Percentiles rank a stretch among this genome's conserved stretches.
phyloP scores from a whole-genome alignment of 2,329 filamentous ascomycete genomes.

The Arthrobotrys entomopaga region DNA sequence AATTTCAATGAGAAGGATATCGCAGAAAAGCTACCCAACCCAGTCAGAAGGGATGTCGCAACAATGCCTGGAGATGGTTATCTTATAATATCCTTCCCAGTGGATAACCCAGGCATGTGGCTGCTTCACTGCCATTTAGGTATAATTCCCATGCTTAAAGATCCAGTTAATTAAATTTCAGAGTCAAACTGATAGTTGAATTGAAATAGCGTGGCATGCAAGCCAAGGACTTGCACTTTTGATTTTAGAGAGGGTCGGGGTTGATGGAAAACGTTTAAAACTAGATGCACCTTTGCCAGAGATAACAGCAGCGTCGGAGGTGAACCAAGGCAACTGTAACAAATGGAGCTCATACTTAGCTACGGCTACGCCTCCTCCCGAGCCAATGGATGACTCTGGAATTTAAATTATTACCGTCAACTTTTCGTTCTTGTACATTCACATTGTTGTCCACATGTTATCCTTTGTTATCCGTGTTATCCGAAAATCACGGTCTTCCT shows the following conservation, averaged over 20 bases:
- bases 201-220: constrained; percentile 66
- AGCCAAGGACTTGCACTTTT: constrained; percentile 66
- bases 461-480: too few species aligned
- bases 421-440: not conserved
- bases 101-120: constrained; percentile 65
- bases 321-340: not conserved
- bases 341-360: constrained; percentile 9
- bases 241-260: constrained; percentile 8
- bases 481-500: too few species aligned
- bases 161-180: not conserved
- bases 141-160: not conserved
- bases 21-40: constrained; percentile 61
- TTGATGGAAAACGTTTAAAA: not conserved
- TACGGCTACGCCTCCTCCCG: not conserved
- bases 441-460: too few species aligned
- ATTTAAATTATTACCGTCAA: not conserved
- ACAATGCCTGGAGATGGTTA: constrained; percentile 64
- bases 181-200: not conserved
- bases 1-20: constrained; percentile 10
- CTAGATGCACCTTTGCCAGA: not conserved
- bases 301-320: not conserved
- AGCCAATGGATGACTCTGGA: constrained; percentile 25
- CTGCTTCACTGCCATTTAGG: constrained; percentile 60
- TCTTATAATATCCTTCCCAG: constrained; percentile 66
- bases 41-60: constrained; percentile 67